Evolutionary conservation across 1,284 basidiomycete genomes (phyloP).

Genomic region (Trichosporon asahii): DNA sequence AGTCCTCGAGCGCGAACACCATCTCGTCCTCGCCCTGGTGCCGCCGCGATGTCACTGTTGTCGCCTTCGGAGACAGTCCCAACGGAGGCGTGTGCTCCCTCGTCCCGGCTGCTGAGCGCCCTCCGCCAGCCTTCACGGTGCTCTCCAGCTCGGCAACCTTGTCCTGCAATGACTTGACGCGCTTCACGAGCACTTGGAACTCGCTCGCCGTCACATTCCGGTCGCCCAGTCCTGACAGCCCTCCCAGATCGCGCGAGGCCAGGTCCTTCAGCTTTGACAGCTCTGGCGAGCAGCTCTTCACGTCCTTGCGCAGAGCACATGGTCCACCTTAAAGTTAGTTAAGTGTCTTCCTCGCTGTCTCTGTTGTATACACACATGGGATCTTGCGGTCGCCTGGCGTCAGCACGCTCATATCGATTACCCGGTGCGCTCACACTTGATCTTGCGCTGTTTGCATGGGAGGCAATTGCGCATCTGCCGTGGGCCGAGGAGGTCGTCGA

Average conservation of each 20-base stretch:
- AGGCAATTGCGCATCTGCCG: conserved; percentile 28
- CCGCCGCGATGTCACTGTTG: conserved; percentile 15
- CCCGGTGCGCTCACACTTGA: conserved; percentile 22
- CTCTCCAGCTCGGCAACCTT: conserved; percentile 17
- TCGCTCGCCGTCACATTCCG: conserved; percentile 15
- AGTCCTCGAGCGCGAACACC: conserved; percentile 27
- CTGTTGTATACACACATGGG: conserved; percentile 17
- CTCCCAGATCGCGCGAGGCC: background rate
- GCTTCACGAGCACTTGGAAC: conserved; percentile 15
- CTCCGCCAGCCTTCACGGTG: background rate
- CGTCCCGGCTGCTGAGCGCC: background rate
- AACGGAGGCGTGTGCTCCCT: background rate
- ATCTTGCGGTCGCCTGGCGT: conserved; percentile 24
- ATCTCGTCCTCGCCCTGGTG: conserved; percentile 26
- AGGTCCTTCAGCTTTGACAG: conserved; percentile 15
- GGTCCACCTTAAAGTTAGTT: conserved; percentile 19
- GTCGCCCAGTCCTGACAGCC: background rate
- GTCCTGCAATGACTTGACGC: conserved; percentile 12
- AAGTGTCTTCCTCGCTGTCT: background rate
- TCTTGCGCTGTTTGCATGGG: conserved; percentile 29
- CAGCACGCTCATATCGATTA: background rate
- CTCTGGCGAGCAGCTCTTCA: conserved; percentile 22
- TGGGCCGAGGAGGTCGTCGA: conserved; percentile 18
- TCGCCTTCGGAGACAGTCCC: background rate
- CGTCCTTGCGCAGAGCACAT: conserved; percentile 23